These are phyloP conservation scores for Rhizopus sp. DNA, from an alignment of 371 early-diverging fungal species.

Conservation along the genomic window DNA sequence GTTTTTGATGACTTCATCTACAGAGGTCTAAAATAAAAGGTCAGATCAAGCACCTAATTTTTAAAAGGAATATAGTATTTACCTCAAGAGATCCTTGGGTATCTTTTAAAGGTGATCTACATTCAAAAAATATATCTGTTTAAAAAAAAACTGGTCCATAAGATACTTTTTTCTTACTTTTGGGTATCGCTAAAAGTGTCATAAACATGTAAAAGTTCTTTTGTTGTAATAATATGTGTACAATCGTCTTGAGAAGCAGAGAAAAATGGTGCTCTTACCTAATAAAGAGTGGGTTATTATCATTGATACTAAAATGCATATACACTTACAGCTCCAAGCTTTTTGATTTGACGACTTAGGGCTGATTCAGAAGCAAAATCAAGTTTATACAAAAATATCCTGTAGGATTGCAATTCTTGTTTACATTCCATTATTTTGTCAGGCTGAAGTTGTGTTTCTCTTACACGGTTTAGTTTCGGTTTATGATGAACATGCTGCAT, in stretches of 20 bases:
- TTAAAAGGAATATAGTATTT: neutral
- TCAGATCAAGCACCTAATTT: neutral
- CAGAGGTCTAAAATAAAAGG: neutral
- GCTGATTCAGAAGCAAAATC: neutral
- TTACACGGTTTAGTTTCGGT: neutral
- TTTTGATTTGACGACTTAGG: neutral
- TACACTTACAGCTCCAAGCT: neutral
- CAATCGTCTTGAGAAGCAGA: constrained; percentile 1
- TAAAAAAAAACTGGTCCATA: neutral
- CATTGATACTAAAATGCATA: neutral
- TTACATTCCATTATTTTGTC: neutral
- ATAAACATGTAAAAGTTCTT: neutral
- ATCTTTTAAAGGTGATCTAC: neutral
- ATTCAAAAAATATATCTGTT: neutral
- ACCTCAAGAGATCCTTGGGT: neutral
- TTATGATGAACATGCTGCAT: neutral
- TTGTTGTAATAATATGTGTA: constrained; percentile 7
- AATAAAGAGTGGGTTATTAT: neutral
- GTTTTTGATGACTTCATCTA: neutral
- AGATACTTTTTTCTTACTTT: neutral
- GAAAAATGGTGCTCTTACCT: neutral
- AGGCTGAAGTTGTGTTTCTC: neutral
- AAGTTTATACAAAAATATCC: neutral
- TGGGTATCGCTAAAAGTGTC: neutral
- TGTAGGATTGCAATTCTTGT: neutral